Conservation (phyloP, 1,139 yeast genomes). For the Pichia norvegensis region DNA sequence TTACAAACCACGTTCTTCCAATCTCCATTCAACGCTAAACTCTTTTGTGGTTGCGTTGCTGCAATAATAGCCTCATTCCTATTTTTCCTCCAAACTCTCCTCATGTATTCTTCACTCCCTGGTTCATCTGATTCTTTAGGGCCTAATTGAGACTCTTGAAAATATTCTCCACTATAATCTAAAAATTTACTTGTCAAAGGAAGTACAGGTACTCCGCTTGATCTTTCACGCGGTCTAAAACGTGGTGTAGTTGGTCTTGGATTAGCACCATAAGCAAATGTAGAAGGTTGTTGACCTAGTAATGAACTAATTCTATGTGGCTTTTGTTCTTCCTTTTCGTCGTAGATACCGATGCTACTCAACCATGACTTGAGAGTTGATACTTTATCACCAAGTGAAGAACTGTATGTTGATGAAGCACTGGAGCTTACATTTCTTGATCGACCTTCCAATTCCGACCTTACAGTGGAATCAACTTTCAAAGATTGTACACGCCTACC, state of each 20-base stretch:
- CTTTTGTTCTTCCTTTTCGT: constrained; percentile 28
- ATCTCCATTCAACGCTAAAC: constrained; percentile 71
- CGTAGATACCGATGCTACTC: constrained; percentile 35
- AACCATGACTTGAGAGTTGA: constrained; percentile 39
- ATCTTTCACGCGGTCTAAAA: constrained; percentile 34
- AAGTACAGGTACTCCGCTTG: constrained; percentile 35
- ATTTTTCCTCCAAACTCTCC: constrained; percentile 81
- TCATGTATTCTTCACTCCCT: constrained; percentile 80
- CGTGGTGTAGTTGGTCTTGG: constrained; percentile 47
- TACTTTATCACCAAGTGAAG: constrained; percentile 29
- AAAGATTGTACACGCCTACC: constrained; percentile 23
- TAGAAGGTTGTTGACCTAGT: constrained; percentile 35
- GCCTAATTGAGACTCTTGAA: constrained; percentile 94
- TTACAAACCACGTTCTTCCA: constrained; percentile 67
- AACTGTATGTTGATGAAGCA: constrained; percentile 28
- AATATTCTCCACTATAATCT: constrained; percentile 84
- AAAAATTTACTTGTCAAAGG: constrained; percentile 72
- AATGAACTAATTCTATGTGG: constrained; percentile 23
- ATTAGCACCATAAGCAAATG: constrained; percentile 44
- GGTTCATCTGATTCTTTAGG: constrained; percentile 85
- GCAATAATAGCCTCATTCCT: constrained; percentile 82
- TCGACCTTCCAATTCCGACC: constrained; percentile 5
- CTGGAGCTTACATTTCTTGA: constrained; percentile 24
- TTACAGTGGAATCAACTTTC: constrained; percentile 14
- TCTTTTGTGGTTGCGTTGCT: constrained; percentile 86